Evolutionary conservation across 1,284 basidiomycete species (phyloP), one percentile per base, ranked within the genome.

Genomic region (Sanghuangporus weigelae): DNA sequence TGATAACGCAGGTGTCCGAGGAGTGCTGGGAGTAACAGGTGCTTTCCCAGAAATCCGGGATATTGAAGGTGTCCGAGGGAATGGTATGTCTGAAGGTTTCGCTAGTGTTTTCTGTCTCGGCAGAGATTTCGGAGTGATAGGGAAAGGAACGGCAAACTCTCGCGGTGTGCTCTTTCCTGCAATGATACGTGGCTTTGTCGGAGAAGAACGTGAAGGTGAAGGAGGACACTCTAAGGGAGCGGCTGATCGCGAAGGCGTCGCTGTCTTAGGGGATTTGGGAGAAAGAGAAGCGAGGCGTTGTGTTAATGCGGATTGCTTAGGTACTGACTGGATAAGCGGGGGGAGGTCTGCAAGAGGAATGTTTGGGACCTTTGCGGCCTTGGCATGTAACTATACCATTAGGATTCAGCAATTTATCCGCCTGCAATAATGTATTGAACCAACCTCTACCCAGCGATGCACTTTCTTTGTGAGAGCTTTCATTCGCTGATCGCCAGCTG

Each of bases 271-370:
- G 71, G 76, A 67, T 69, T 89, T 90, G 35, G 90, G 88, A 59
- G 89, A 91, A 16, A 84, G 79, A 56, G 88, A 86, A 23, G 86
- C 87, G 60, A 92, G 79, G 16, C 81, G 80, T 21, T 84, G 83
- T 7, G 89, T 90, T 53, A 92, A 77, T 49, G 83, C 79, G 35
- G 89, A 90, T 12, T 84, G 76, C 71, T 87, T 87, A n/a, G 75
- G 69, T 2, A 77, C 65, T 19, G 63, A 69, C 31, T 74, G 68
- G 42, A 77, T 73, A 42, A 92, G 78, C 56, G 78, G 73, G 59
- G 90, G 89, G 7, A 92, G 74, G 70, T 85, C 79, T 44, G 89
- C 87, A 63, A 83, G 69, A 42, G 90, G 90, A 54, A 92, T 74
- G 12, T 76, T 73, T 19, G 89, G 87, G n/a, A 85, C 67, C 19